Conservation (phyloP, 2,329 filamentous ascomycete genomes). For the Blastomyces parvus region DNA sequence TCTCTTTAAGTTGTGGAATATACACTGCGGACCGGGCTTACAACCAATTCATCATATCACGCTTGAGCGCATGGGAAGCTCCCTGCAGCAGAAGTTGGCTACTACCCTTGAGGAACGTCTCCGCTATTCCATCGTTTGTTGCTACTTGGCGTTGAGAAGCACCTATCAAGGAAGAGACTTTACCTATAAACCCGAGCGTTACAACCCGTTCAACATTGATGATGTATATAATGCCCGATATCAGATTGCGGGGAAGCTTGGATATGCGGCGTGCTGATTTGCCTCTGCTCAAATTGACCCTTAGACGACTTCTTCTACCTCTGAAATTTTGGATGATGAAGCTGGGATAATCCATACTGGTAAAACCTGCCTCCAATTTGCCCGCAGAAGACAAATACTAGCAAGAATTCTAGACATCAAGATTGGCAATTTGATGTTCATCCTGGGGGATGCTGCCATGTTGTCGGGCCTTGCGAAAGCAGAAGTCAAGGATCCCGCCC, state of each 20-base stretch:
- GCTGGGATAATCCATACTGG: constrained; percentile 8
- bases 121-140: background rate
- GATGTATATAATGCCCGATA: constrained; percentile 32
- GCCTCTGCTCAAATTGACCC: constrained; percentile 7
- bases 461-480: constrained; percentile 6
- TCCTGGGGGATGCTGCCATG: constrained; percentile 6
- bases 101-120: background rate
- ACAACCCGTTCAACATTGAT: constrained; percentile 33
- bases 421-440: constrained; percentile 9
- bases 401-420: constrained; percentile 6
- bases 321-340: constrained; percentile 12
- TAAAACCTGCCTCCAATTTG: background rate
- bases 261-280: constrained; percentile 31
- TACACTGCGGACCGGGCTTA: background rate
- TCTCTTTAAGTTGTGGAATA: background rate
- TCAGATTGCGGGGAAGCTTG: constrained; percentile 32
- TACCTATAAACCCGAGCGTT: constrained; percentile 28
- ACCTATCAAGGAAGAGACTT: constrained; percentile 31
- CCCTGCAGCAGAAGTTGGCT: background rate
- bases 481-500: constrained; percentile 9
- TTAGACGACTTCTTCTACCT: constrained; percentile 9
- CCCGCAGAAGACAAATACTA: background rate
- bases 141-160: constrained; percentile 8
- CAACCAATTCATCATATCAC: constrained; percentile 4
- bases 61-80: constrained; percentile 6